Percentiles rank a stretch among this genome's conserved stretches.
phyloP scores from a whole-genome alignment of 345 rosid genomes.

The Eucalyptus albens region DNA sequence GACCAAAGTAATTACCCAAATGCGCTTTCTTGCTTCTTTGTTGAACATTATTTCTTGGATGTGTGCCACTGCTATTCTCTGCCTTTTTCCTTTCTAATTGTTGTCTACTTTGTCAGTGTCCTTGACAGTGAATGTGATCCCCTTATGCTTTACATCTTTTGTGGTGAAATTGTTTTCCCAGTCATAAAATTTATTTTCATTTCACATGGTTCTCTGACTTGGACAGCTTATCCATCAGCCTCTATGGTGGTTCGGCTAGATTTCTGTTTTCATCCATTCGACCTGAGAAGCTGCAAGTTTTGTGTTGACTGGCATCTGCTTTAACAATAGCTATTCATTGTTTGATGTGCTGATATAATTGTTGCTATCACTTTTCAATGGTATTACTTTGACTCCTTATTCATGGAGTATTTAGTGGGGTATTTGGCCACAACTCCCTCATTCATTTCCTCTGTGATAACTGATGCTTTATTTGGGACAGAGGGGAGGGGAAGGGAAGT shows the following conservation, averaged over 20 bases:
- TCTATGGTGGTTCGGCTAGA: background rate
- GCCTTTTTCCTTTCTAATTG: background rate
- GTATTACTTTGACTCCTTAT: background rate
- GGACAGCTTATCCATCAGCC: background rate
- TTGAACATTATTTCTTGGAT: background rate
- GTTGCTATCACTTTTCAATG: background rate
- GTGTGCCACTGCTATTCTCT: background rate
- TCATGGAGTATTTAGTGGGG: background rate
- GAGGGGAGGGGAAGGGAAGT: background rate
- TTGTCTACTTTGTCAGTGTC: background rate
- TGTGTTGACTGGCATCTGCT: background rate
- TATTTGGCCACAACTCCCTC: background rate
- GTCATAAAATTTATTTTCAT: background rate
- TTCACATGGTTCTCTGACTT: background rate
- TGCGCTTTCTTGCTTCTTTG: background rate
- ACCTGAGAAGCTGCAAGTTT: background rate
- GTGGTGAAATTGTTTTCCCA: background rate
- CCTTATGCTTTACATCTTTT: background rate
- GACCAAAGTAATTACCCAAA: conserved; percentile 39
- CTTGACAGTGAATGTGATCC: background rate
- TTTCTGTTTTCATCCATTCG: background rate
- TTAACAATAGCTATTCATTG: background rate
- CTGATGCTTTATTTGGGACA: background rate
- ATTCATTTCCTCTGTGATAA: background rate
- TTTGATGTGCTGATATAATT: background rate